Conservation (phyloP, 805 yeast genomes). For the Saccharomyces kudriavzevii region DNA sequence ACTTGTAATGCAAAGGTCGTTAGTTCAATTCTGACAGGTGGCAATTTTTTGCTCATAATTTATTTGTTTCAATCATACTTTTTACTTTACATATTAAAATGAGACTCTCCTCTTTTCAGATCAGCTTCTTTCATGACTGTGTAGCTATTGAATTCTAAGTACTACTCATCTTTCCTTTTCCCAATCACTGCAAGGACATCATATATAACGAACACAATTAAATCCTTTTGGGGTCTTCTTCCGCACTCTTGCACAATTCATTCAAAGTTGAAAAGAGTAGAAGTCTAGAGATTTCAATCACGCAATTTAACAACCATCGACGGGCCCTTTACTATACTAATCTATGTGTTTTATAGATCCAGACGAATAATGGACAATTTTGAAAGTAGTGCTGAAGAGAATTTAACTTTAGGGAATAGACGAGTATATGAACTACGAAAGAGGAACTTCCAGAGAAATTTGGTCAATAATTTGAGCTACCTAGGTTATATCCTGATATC, state of each 20-base stretch:
- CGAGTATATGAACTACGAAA: conserved; percentile 18
- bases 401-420: conserved; percentile 1
- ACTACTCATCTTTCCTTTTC: not conserved
- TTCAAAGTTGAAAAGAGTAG: not conserved
- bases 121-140: not conserved
- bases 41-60: conserved; percentile 47
- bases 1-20: conserved; percentile 99
- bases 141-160: not conserved
- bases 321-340: not conserved
- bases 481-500: conserved; percentile 21
- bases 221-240: not conserved
- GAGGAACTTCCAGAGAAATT: conserved; percentile 19
- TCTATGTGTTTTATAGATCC: not conserved
- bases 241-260: not conserved
- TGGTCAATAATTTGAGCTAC: conserved; percentile 13
- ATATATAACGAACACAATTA: not conserved
- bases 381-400: not conserved
- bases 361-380: not conserved
- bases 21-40: conserved; percentile 86
- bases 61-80: conserved; percentile 2
- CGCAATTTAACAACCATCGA: not conserved
- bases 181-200: not conserved
- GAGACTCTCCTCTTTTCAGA: no score
- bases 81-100: no score
- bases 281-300: not conserved